Base-by-base conservation (phyloP, 768 basidiomycete species). In the Pisolithus microcarpus region DNA sequence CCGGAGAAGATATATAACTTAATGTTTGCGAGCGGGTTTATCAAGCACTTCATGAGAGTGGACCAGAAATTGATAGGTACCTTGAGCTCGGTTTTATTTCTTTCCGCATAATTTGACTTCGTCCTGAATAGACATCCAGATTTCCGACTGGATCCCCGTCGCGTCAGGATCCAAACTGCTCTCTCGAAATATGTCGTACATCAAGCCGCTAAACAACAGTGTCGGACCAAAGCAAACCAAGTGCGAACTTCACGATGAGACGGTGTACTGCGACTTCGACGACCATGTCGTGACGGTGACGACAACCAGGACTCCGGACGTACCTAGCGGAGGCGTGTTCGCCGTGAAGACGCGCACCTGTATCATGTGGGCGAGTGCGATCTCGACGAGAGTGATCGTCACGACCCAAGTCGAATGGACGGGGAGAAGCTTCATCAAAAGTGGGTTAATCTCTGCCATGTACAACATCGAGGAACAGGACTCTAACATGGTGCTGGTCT, bases 351-450 rank as follows among this genome's bases (percentile, higher is more conserved):
- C 95, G 15, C 72, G 84, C 58, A 96, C 94, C 11, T 97, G 95
- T 64, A 75, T 98, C 43, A 98, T 81, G 75, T 99, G 93, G 93
- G 93, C 91, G 10, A 85, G 86, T 47, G 71, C 78, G 4, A 77
- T 86, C 47, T 79, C 84, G 21, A 87, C 87, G 6, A 81, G 77
- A 52, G 81, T 99, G 13, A 56, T 93, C 10, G 90, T 98, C 4
- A 93, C 91, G 38, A 91, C 88, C 4, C 81, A 87, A 56, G 90
- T 98, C 1, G 94, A 97, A 53, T 99, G 95, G 93, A 91, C 90
- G 0, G 94, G 94, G 40, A 78, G 92, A 58, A 94, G 91, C 69
- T 98, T 97, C 70, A 93, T 99, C 68, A 95, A 90, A 70, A 87
- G 93, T 92, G 51, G 56, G 72, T 53, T 10, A 37, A 34, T 31